Evolutionary conservation across 768 basidiomycete species (phyloP).

Genomic region (Termitomyces sp.): DNA sequence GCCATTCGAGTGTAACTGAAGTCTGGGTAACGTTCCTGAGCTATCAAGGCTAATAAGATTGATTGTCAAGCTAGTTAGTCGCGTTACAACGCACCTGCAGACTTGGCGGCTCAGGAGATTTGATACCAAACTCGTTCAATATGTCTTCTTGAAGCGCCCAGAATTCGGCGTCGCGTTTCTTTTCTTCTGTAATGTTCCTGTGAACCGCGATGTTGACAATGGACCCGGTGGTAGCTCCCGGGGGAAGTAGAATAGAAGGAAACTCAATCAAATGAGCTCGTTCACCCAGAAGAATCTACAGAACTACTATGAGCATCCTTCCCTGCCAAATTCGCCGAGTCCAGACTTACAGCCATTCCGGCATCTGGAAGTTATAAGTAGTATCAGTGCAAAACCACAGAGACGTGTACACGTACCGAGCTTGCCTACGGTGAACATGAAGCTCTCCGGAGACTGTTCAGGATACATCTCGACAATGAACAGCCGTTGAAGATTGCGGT

Average conservation of each 20-base stretch:
- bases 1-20: constrained; percentile 96
- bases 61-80: neutral
- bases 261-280: constrained; percentile 97
- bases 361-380: constrained; percentile 56
- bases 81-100: constrained; percentile 51
- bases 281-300: constrained; percentile 86
- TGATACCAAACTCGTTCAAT: constrained; percentile 64
- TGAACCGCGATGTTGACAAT: constrained; percentile 97
- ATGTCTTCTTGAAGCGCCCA: constrained; percentile 83
- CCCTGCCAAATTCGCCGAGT: neutral
- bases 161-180: constrained; percentile 77
- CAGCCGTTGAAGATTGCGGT: constrained; percentile 1
- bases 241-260: constrained; percentile 90
- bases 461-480: constrained; percentile 19
- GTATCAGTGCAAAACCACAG: neutral
- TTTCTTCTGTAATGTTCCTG: constrained; percentile 83
- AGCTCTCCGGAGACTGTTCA: constrained; percentile 53
- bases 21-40: constrained; percentile 96
- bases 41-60: constrained; percentile 30
- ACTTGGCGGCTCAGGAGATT: constrained; percentile 66
- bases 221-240: constrained; percentile 88
- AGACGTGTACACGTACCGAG: constrained; percentile 58
- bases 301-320: constrained; percentile 4
- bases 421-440: constrained; percentile 93
- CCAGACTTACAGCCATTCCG: constrained; percentile 78